Base-by-base conservation (phyloP, 169 alveolate genomes). In the Plasmodium malariae region DNA sequence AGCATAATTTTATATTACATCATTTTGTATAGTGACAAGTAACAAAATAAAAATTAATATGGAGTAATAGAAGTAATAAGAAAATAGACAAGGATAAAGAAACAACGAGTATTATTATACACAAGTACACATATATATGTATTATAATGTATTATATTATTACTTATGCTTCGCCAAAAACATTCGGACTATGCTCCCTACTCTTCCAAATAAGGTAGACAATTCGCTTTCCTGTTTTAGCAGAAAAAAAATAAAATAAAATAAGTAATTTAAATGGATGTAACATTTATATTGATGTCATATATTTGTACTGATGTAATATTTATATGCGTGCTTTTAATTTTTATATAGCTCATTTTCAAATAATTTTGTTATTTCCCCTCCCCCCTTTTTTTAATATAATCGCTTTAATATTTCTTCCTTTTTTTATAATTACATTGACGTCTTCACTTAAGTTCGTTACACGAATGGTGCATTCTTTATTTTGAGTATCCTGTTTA, bases 401-500 rank as follows among this genome's bases (percentile, higher is more conserved):
- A 48, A 48, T 48, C n/a, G 57, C 57, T 48, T 5, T 48, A 48
- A 2, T n/a, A 32, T 43, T 68, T n/a, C 40, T 19, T 37, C 19
- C 3, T 9, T 30, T 69, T 70, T 70, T 51, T 36, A 11, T 36
- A 32, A 28, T 60, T 78, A 78, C 89, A 49, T 68, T 88, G 24
- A 94, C 97, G 62, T 96, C 98, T 51, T 96, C 98, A 49, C 97
- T 94, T 28, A 96, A 76, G 90, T 96, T 96, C 59, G 98, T 96
- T 69, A 96, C 97, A 45, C 98, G 93, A 72, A 96, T 93, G 17
- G 98, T 96, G 88, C 96, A 93, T 63, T 96, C 98, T 63, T 96
- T 97, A 76, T 95, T 80, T 48, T 88, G 93, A 21, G 88, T 57
- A 3, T 83, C 71, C 72, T 73, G 11, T 71, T 57, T 51, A 87